A percentile compares a stretch with the other conserved stretches of the same genome.
These are phyloP conservation scores for Tolypocladium pustulatum DNA, from an alignment of 2,329 filamentous ascomycete genomes.

Conservation along the genomic window DNA sequence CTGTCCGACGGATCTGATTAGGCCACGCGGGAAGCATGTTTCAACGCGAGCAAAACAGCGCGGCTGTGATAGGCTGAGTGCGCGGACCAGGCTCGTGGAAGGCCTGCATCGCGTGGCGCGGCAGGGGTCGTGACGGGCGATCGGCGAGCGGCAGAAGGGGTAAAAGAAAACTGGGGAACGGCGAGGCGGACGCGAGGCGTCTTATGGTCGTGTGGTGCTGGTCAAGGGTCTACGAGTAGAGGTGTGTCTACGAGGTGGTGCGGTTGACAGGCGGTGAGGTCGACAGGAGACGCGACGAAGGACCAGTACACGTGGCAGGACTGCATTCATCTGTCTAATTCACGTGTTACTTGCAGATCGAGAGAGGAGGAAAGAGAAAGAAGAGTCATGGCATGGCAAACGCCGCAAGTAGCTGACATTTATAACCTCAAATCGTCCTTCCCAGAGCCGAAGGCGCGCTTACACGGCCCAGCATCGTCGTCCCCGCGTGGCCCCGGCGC, in stretches of 20 bases:
- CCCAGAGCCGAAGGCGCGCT: neutral
- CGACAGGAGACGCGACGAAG: neutral
- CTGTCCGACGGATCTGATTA: neutral
- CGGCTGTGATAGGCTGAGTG: neutral
- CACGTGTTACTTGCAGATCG: too few species aligned
- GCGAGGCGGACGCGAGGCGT: neutral
- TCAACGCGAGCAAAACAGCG: conserved; percentile 4
- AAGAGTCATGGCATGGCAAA: neutral
- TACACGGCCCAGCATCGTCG: neutral
- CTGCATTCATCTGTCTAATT: too few species aligned
- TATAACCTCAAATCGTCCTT: neutral
- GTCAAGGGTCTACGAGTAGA: neutral
- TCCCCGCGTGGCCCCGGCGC: neutral
- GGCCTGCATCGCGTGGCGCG: neutral
- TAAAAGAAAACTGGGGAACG: neutral
- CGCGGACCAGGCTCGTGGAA: neutral
- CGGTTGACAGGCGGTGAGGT: neutral
- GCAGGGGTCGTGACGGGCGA: neutral
- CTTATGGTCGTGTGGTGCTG: neutral
- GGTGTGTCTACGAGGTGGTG: neutral
- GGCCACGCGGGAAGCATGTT: conserved; percentile 2
- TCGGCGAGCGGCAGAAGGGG: neutral
- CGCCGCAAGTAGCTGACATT: neutral
- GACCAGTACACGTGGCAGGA: too few species aligned
- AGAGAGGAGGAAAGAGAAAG: too few species aligned